Evolutionary conservation across 1,139 yeast species (phyloP).

Genomic region (Hanseniaspora sp.): DNA sequence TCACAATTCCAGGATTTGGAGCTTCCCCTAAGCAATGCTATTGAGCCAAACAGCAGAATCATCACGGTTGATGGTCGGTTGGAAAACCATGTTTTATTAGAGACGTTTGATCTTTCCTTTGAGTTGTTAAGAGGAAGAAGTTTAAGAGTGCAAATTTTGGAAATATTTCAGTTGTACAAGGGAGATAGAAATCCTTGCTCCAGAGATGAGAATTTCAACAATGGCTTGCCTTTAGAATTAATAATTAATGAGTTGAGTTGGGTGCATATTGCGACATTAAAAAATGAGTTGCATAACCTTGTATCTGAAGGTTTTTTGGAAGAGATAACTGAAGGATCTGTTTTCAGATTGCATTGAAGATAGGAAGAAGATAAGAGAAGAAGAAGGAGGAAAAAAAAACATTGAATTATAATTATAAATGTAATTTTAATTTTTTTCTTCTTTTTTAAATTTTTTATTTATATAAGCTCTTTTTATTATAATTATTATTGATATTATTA

Average conservation of each 20-base stretch:
- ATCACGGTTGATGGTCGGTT: conserved; percentile 27
- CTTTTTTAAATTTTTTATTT: no score
- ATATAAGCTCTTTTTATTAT: no score
- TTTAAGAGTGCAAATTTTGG: conserved; percentile 12
- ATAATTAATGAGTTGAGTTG: conserved; percentile 14
- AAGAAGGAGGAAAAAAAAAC: background rate
- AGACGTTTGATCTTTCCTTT: conserved; percentile 16
- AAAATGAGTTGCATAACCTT: conserved; percentile 10
- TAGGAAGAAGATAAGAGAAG: background rate
- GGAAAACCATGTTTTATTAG: conserved; percentile 30
- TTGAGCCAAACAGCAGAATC: conserved; percentile 26
- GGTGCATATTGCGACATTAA: conserved; percentile 13
- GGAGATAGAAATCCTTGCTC: conserved; percentile 15
- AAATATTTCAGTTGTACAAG: conserved; percentile 14
- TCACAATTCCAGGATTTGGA: conserved; percentile 70
- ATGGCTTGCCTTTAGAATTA: conserved; percentile 8
- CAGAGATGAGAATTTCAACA: conserved; percentile 7
- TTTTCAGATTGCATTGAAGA: background rate
- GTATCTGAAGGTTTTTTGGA: conserved; percentile 1
- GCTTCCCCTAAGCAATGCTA: conserved; percentile 41
- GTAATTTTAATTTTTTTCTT: no score
- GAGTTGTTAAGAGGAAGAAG: conserved; percentile 15
- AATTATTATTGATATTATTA: background rate
- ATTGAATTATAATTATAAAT: no score
- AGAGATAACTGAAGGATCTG: conserved; percentile 4